phyloP scores from a whole-genome alignment of 2,329 filamentous ascomycete species.

The Nemania diffusa region DNA sequence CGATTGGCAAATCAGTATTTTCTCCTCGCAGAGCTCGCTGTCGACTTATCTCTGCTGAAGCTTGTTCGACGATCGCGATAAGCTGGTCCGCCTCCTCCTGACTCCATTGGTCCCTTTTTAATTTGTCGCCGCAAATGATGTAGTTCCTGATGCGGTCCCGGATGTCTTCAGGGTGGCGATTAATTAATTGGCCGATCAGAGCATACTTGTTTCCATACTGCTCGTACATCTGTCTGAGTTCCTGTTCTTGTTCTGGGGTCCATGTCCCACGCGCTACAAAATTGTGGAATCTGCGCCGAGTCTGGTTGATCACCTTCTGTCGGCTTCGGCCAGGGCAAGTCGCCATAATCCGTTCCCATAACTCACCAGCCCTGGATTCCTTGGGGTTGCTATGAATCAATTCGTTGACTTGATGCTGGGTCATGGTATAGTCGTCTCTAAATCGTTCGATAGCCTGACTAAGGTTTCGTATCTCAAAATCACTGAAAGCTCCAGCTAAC shows the following conservation, averaged over 20 bases:
- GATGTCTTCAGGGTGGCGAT: slow-evolving; percentile 72
- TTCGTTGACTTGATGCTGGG: slow-evolving; percentile 59
- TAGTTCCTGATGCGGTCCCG: slow-evolving; percentile 78
- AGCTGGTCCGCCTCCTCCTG: slow-evolving; percentile 68
- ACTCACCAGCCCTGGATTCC: slow-evolving; percentile 48
- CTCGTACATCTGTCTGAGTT: slow-evolving; percentile 60
- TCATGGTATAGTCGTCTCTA: slow-evolving; percentile 55
- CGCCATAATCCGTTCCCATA: slow-evolving; percentile 63
- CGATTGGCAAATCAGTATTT: slow-evolving; percentile 52
- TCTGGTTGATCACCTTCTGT: slow-evolving; percentile 65
- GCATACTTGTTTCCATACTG: slow-evolving; percentile 68
- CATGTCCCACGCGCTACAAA: slow-evolving; percentile 69
- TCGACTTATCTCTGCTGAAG: slow-evolving; percentile 60
- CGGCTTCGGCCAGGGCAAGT: slow-evolving; percentile 62
- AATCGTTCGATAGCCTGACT: slow-evolving; percentile 57
- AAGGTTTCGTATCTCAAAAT: slow-evolving; percentile 56
- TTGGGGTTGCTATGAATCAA: slow-evolving; percentile 51
- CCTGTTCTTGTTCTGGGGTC: slow-evolving; percentile 67
- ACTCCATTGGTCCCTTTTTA: slow-evolving; percentile 67
- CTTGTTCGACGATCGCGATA: slow-evolving; percentile 62
- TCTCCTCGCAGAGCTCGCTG: slow-evolving; percentile 47
- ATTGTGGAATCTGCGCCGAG: slow-evolving; percentile 73
- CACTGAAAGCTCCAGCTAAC: slow-evolving; percentile 55
- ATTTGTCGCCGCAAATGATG: slow-evolving; percentile 65
- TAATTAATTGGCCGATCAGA: slow-evolving; percentile 68